Evolutionary conservation across 139 green algal species (phyloP).

Genomic region (Ulvella scutata): DNA sequence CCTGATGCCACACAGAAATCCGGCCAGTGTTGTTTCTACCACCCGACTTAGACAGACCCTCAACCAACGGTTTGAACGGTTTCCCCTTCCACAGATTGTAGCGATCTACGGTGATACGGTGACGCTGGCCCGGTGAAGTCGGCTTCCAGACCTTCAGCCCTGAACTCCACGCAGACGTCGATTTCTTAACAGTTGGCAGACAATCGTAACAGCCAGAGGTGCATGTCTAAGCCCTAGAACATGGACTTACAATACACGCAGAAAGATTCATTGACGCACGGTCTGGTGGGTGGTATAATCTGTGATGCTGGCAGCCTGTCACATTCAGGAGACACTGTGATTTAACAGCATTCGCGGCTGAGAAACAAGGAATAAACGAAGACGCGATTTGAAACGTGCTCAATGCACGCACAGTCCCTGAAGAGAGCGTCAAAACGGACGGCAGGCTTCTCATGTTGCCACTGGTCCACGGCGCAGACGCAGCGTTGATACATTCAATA

Average conservation of each 20-base stretch:
- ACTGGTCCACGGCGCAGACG: too few relatives aligned
- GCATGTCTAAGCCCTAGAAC: neutral
- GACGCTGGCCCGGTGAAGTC: slow-evolving; percentile 57
- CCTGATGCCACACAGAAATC: slow-evolving; percentile 52
- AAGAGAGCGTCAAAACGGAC: too few relatives aligned
- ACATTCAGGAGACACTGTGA: neutral
- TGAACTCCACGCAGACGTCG: too few relatives aligned
- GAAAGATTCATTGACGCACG: neutral
- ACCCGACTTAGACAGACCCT: slow-evolving; percentile 36
- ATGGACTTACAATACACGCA: neutral
- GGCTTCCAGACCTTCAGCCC: slow-evolving; percentile 81
- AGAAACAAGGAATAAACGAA: too few relatives aligned
- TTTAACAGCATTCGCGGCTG: too few relatives aligned
- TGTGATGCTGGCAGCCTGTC: neutral
- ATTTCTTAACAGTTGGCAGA: neutral
- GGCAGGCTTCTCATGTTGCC: too few relatives aligned
- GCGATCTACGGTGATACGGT: slow-evolving; percentile 40
- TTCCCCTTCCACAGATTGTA: slow-evolving; percentile 30
- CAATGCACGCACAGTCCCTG: too few relatives aligned
- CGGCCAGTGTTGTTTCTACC: slow-evolving; percentile 54
- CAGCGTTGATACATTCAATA: too few relatives aligned
- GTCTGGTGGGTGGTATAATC: neutral
- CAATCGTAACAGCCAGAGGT: neutral
- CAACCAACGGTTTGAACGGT: slow-evolving; percentile 37
- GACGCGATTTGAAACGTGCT: too few relatives aligned